Evolutionary conservation across 495 filamentous ascomycete species (phyloP), one percentile per base, ranked within the genome.

Genomic region (Penicillium manginii): DNA sequence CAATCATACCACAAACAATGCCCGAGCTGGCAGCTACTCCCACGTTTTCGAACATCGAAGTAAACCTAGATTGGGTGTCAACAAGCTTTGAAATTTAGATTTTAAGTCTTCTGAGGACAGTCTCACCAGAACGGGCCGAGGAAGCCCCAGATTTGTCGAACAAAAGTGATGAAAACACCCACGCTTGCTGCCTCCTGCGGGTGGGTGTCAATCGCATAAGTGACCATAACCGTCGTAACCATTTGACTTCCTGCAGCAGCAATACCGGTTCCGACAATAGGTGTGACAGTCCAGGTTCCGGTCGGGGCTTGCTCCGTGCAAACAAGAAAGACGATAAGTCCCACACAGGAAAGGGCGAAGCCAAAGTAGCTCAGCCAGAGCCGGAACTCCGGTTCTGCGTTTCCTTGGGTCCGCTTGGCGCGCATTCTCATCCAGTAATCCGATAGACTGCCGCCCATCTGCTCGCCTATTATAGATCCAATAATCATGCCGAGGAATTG

Each of bases 81-180:
- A 11, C 35, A 21, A 62, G 59, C 9, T 50, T 35, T 9, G 22
- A 32, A 21, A 4, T n/a, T 11, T 3, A 14, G 1, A 15, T n/a
- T 37, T 37, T 6, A 37, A 37, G 0, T 37, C 0, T 1, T 37
- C 11, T 8, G 35, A 11, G 51, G 60, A n/a, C 3, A 14, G 11
- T 0, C 66, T 31, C 67, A 83, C 80, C 81, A 85, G 57, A 85
- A 85, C 0, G 80, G 80, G 2, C 83, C 83, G 63, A 84, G 81
- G 58, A 86, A 86, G 0, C 81, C 82, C 81, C 81, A 85, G 5
- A 70, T 78, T 57, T 80, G 76, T 23, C 83, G 67, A 22, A 84
- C 73, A 58, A 85, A 78, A 0, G 73, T 84, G 49, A 85, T 78
- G 52, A 84, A 84, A 4, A 86, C 83, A 37, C 83, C 83, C 4